phyloP scores from a whole-genome alignment of 106 monocot genomes.

The Acorus gramineus region DNA sequence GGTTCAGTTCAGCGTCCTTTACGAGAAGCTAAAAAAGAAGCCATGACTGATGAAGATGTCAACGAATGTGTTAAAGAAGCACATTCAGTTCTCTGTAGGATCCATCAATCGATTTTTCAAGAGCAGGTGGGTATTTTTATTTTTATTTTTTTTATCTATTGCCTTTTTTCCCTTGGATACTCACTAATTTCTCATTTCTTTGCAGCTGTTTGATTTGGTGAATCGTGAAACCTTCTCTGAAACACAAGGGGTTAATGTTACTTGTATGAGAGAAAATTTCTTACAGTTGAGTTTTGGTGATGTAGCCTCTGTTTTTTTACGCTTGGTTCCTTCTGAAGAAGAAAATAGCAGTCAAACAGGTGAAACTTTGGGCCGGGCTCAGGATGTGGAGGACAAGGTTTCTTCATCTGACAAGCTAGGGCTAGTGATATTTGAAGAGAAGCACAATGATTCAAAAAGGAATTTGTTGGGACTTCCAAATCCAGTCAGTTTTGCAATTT shows the following conservation, averaged over 20 bases:
- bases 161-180: not conserved
- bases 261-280: conserved; percentile 68
- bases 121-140: conserved; percentile 48
- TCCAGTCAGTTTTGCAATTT: conserved; percentile 60
- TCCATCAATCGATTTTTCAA: conserved; percentile 81
- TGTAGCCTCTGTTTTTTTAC: conserved; percentile 57
- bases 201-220: conserved; percentile 84
- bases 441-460: conserved; percentile 9
- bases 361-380: conserved; percentile 9
- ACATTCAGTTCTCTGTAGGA: conserved; percentile 73
- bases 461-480: conserved; percentile 29
- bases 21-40: conserved; percentile 27
- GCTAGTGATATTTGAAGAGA: conserved; percentile 23
- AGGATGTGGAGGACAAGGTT: conserved; percentile 14
- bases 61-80: conserved; percentile 42
- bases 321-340: conserved; percentile 26
- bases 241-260: conserved; percentile 62
- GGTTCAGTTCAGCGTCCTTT: conserved; percentile 6
- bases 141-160: too few relatives aligned
- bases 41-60: conserved; percentile 43
- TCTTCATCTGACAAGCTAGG: conserved; percentile 14
- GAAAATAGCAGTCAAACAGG: conserved; percentile 18
- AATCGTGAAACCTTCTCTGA: conserved; percentile 49
- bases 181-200: not conserved
- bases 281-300: conserved; percentile 70